phyloP scores from a whole-genome alignment of 2,329 filamentous ascomycete species.

The Fusarium sp. region DNA sequence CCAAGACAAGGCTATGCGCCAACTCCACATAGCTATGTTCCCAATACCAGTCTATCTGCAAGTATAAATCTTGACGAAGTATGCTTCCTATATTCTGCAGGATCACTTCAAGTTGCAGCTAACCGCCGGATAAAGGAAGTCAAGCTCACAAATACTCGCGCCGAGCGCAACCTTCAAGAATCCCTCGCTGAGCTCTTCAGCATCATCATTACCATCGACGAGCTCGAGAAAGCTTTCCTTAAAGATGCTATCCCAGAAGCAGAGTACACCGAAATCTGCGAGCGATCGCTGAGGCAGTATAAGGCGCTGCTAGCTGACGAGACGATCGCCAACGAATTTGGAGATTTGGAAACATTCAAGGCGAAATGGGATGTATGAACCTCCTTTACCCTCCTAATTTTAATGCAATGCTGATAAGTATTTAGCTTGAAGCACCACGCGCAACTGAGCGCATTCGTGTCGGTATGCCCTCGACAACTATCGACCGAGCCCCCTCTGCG shows the following conservation, averaged over 20 bases:
- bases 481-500: conserved; percentile 66
- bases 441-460: conserved; percentile 93
- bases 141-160: conserved; percentile 86
- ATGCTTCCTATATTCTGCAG: conserved; percentile 43
- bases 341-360: conserved; percentile 91
- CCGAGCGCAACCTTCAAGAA: conserved; percentile 93
- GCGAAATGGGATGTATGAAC: conserved; percentile 83
- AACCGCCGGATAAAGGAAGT: conserved; percentile 77
- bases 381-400: fast-evolving
- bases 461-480: conserved; percentile 88
- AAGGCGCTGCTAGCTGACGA: conserved; percentile 94
- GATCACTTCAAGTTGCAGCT: conserved; percentile 12
- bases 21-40: conserved; percentile 91
- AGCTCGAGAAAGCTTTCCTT: conserved; percentile 95
- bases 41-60: conserved; percentile 83
- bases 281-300: conserved; percentile 94
- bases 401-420: neutral
- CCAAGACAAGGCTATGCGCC: conserved; percentile 83
- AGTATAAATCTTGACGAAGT: conserved; percentile 96
- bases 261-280: conserved; percentile 97
- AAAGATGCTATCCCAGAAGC: conserved; percentile 93
- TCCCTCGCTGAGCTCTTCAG: conserved; percentile 97
- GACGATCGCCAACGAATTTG: conserved; percentile 88
- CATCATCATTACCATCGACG: conserved; percentile 95
- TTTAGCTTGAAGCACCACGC: conserved; percentile 89